Conservation (phyloP, 768 basidiomycete species). For the Pleurotus cornucopiae region DNA sequence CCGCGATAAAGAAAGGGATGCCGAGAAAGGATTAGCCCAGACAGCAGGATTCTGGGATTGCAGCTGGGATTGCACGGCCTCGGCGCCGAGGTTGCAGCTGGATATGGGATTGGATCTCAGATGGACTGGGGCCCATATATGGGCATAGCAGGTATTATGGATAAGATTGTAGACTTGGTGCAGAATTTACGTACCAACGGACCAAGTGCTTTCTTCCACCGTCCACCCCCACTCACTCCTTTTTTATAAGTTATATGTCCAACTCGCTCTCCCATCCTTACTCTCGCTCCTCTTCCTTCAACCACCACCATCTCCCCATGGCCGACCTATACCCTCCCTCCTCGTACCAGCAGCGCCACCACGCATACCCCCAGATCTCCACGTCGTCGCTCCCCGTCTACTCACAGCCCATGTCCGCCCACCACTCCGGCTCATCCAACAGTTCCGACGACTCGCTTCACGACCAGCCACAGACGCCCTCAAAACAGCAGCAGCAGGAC, state of each 20-base stretch:
- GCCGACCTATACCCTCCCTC: conserved; percentile 53
- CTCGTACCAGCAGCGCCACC: conserved; percentile 30
- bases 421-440: conserved; percentile 36
- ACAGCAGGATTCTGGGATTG: not conserved
- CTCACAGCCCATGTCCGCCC: conserved; percentile 31
- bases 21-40: not conserved
- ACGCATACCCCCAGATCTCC: conserved; percentile 29
- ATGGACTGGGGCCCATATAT: not conserved
- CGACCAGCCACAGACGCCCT: conserved; percentile 43
- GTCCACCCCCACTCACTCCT: not conserved
- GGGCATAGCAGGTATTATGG: conserved; percentile 8
- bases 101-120: not conserved
- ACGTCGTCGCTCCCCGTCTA: conserved; percentile 26
- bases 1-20: not conserved
- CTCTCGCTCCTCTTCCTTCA: conserved; percentile 23
- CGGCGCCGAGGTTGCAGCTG: conserved; percentile 6
- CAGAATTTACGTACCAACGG: conserved; percentile 6
- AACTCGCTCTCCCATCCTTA: conserved; percentile 24
- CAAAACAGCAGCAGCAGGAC: conserved; percentile 22
- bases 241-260: conserved; percentile 5
- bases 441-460: conserved; percentile 43
- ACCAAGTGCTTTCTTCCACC: conserved; percentile 9
- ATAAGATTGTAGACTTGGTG: conserved; percentile 10
- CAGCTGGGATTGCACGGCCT: conserved; percentile 6
- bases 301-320: conserved; percentile 37